phyloP scores from a whole-genome alignment of 202 grass and related monocot genomes.

The Miscanthus sacchariflorus region DNA sequence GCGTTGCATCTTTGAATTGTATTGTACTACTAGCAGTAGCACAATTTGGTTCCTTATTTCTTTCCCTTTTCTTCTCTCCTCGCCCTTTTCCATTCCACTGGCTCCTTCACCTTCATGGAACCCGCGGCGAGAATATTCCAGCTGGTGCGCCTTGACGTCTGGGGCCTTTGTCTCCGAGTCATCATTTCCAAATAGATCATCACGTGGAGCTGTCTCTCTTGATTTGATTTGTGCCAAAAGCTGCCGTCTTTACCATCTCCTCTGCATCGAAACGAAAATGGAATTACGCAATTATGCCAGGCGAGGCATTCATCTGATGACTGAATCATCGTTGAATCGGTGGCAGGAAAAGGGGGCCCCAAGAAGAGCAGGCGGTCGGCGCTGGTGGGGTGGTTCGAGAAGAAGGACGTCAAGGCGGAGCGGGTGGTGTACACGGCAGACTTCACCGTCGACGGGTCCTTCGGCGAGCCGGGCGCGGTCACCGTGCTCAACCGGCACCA shows the following conservation, averaged over 20 bases:
- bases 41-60: neutral
- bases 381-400: slow-evolving; percentile 76
- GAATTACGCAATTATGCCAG: neutral
- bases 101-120: slow-evolving; percentile 12
- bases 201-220: slow-evolving; percentile 26
- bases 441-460: slow-evolving; percentile 69
- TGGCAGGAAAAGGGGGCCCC: slow-evolving; percentile 51
- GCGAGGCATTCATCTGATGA: slow-evolving; percentile 8
- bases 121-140: slow-evolving; percentile 50
- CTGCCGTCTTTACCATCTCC: slow-evolving; percentile 4
- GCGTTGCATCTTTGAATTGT: slow-evolving; percentile 40
- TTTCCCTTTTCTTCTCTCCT: neutral
- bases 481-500: slow-evolving; percentile 77
- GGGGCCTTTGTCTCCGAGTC: slow-evolving; percentile 6
- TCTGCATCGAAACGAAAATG: neutral
- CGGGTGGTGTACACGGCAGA: slow-evolving; percentile 80
- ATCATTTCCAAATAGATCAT: slow-evolving; percentile 41
- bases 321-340: neutral
- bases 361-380: slow-evolving; percentile 66
- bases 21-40: neutral
- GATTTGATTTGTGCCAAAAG: slow-evolving; percentile 32
- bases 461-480: slow-evolving; percentile 81
- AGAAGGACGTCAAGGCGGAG: slow-evolving; percentile 72
- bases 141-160: slow-evolving; percentile 44
- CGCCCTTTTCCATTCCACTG: too few relatives aligned